phyloP scores from a whole-genome alignment of 192 early-diverging fungal genomes.

The Diversispora epigaea region DNA sequence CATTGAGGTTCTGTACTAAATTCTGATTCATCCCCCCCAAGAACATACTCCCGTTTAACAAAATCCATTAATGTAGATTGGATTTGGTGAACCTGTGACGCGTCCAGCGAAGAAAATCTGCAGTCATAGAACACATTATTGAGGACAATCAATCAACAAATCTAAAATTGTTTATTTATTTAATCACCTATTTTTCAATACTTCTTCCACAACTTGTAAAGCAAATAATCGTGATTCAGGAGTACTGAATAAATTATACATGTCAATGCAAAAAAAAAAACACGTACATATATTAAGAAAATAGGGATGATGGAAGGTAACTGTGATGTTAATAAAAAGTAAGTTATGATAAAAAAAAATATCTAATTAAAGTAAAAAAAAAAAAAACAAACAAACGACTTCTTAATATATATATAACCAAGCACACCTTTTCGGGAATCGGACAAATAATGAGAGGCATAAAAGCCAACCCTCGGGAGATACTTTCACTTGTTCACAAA shows the following conservation, averaged over 20 bases:
- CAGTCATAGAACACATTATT: background rate
- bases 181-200: slow-evolving; percentile 56
- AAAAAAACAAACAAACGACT: slow-evolving; percentile 9
- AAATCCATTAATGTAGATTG: slow-evolving; percentile 60
- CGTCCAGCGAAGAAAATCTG: slow-evolving; percentile 37
- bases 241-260: slow-evolving; percentile 42
- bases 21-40: slow-evolving; percentile 36
- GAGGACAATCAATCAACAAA: background rate
- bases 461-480: slow-evolving; percentile 83
- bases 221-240: slow-evolving; percentile 83
- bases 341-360: slow-evolving; percentile 16
- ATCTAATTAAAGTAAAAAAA: background rate
- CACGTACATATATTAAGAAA: slow-evolving; percentile 13
- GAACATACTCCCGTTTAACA: slow-evolving; percentile 57
- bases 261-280: background rate
- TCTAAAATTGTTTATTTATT: background rate
- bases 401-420: background rate
- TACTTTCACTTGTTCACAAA: slow-evolving; percentile 77
- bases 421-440: slow-evolving; percentile 66
- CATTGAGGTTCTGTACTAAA: slow-evolving; percentile 53
- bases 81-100: slow-evolving; percentile 51
- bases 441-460: slow-evolving; percentile 77
- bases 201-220: slow-evolving; percentile 78
- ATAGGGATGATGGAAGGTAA: slow-evolving; percentile 30
- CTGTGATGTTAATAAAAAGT: slow-evolving; percentile 28